A percentile compares a stretch with the other conserved stretches of the same genome.
phyloP scores from a whole-genome alignment of 2,329 filamentous ascomycete genomes.

The Penicillium freii region DNA sequence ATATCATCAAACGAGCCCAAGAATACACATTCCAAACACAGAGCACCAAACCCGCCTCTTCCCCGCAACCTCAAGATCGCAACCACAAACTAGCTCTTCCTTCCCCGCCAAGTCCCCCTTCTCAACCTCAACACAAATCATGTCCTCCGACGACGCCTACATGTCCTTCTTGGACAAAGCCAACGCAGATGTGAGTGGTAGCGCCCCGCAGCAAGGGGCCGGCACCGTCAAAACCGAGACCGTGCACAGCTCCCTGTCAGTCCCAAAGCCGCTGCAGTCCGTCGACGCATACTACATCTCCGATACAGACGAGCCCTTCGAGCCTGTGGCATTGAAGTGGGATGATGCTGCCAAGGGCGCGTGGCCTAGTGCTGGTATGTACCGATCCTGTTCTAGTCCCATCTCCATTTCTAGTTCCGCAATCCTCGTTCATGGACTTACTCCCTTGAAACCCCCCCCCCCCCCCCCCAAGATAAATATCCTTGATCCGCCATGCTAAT shows the following conservation, averaged over 20 bases:
- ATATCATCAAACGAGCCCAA: background rate
- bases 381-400: background rate
- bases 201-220: conserved; percentile 22
- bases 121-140: conserved; percentile 27
- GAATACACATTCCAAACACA: background rate
- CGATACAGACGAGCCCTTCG: conserved; percentile 83
- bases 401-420: background rate
- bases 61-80: conserved; percentile 11
- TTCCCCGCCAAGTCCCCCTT: conserved; percentile 9
- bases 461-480: background rate
- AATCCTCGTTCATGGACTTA: background rate
- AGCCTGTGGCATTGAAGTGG: conserved; percentile 68
- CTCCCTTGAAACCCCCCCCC: background rate
- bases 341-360: conserved; percentile 32
- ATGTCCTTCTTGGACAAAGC: conserved; percentile 82
- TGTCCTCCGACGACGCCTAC: conserved; percentile 74
- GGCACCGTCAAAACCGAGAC: conserved; percentile 35
- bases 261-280: conserved; percentile 60
- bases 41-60: background rate
- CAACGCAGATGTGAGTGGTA: conserved; percentile 61
- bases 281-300: conserved; percentile 68
- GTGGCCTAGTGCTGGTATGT: conserved; percentile 39
- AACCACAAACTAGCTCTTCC: conserved; percentile 1
- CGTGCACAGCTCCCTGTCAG: conserved; percentile 50
- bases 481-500: conserved; percentile 12